Conservation (phyloP, 805 yeast genomes). For the Ogataea minuta region DNA sequence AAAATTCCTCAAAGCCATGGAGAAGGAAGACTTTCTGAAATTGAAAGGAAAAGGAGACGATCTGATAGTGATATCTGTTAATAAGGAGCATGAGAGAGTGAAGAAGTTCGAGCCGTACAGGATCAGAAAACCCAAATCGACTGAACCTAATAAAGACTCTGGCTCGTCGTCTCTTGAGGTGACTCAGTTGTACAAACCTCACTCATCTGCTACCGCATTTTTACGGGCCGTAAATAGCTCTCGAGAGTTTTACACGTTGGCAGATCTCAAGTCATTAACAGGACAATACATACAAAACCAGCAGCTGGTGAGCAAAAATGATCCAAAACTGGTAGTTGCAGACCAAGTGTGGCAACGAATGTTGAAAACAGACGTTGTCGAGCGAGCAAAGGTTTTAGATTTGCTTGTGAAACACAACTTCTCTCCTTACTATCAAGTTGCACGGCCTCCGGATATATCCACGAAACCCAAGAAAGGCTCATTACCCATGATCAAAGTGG, state of each 20-base stretch:
- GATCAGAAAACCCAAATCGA: constrained; percentile 28
- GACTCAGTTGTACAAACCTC: constrained; percentile 56
- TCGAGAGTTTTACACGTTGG: constrained; percentile 45
- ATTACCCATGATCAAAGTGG: constrained; percentile 62
- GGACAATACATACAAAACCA: constrained; percentile 54
- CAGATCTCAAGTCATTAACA: constrained; percentile 53
- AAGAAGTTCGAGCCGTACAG: constrained; percentile 66
- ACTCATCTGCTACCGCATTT: constrained; percentile 44
- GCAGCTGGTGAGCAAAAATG: constrained; percentile 47
- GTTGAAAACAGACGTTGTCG: constrained; percentile 28
- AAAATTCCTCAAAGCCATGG: constrained; percentile 83
- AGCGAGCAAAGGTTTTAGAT: constrained; percentile 45
- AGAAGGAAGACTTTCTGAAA: constrained; percentile 64
- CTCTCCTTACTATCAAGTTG: constrained; percentile 49
- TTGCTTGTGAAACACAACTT: constrained; percentile 41
- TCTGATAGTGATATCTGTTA: constrained; percentile 53
- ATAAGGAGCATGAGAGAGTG: constrained; percentile 45
- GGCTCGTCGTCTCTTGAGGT: constrained; percentile 24
- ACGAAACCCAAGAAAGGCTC: constrained; percentile 55
- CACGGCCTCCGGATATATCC: constrained; percentile 38
- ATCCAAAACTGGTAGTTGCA: constrained; percentile 52
- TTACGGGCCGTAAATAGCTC: constrained; percentile 42
- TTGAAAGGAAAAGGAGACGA: constrained; percentile 87
- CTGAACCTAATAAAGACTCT: constrained; percentile 7
- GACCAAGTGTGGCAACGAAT: constrained; percentile 42